phyloP scores from a whole-genome alignment of 148 eudicot genomes.

The Heliosperma pusillum region DNA sequence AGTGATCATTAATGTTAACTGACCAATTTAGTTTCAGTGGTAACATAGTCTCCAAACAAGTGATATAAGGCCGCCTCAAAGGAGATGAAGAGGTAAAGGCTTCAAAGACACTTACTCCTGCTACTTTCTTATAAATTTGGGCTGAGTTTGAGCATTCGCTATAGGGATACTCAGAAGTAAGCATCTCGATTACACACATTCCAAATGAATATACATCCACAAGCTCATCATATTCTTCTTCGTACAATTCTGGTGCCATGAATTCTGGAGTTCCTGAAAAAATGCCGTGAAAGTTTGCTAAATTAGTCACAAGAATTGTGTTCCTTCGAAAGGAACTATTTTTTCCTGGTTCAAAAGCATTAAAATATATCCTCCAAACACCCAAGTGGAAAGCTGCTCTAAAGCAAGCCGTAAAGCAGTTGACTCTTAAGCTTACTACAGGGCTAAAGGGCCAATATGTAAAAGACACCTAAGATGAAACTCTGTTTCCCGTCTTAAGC shows the following conservation, averaged over 20 bases:
- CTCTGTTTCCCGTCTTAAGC: too few relatives aligned
- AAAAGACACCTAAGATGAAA: too few relatives aligned
- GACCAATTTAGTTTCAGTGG: background rate
- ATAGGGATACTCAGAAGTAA: conserved; percentile 23
- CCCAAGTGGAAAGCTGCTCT: background rate
- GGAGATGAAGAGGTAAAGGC: background rate
- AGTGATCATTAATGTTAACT: background rate
- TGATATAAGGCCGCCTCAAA: background rate
- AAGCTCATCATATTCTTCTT: conserved; percentile 59
- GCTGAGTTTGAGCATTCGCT: conserved; percentile 20
- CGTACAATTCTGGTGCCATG: conserved; percentile 76
- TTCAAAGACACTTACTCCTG: conserved; percentile 3
- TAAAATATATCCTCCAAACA: background rate
- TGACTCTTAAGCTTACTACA: background rate
- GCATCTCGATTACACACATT: conserved; percentile 26
- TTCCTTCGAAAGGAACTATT: background rate
- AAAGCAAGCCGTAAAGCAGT: background rate
- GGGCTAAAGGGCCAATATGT: background rate
- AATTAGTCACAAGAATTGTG: background rate
- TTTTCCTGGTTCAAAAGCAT: background rate
- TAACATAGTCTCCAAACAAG: background rate
- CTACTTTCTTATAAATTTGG: conserved; percentile 22
- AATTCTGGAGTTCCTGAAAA: conserved; percentile 70
- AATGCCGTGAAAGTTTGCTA: background rate
- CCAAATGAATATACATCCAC: conserved; percentile 66